Evolutionary conservation across 1,284 basidiomycete species (phyloP), one percentile per base, ranked within the genome.

Genomic region (Pholiota adiposa): DNA sequence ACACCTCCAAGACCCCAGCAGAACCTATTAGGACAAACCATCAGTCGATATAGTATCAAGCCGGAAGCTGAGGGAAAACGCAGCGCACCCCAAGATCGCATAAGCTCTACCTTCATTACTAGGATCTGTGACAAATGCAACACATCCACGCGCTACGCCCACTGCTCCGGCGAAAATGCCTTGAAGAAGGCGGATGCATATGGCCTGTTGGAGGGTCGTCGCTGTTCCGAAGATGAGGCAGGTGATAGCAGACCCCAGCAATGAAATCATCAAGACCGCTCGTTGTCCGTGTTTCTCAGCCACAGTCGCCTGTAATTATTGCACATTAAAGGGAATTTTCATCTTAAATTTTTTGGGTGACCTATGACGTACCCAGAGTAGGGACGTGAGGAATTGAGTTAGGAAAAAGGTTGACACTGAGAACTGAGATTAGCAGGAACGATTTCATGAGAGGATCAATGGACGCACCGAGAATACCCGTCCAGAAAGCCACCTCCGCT

Each of bases 1-100:
- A 96, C 92, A 85, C 95, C 96, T 64, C 96, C 96, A 70, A 98
- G 88, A 63, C 96, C 96, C 96, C 96, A 98, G 65, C 90, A 94
- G 75, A 97, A 97, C 12, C 85, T 87, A 59, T 54, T 52, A 46
- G 48, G 53, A 66, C 49, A 41, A 27, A 43, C 40, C 44, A 50
- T 31, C 31, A 60, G 52, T 36, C 34, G 58, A 23, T 38, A 58
- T 51, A 62, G 41, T 16, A 9, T 29, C 21, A 40, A 38, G 23
- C 27, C 34, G 55, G 27, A 33, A 56, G 21, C 48, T 29, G 23
- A n/a, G 56, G 29, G 53, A 56, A 23, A 50, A 41, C 41, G 44
- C n/a, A 31, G 62, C 74, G 68, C 69, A 90, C 89, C 95, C 96
- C 54, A 98, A 83, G 65, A 96, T 93, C 50, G 94, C 94, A 72